Conservation (phyloP, 352 stramenopile species). For the Globisporangium alternatum region DNA sequence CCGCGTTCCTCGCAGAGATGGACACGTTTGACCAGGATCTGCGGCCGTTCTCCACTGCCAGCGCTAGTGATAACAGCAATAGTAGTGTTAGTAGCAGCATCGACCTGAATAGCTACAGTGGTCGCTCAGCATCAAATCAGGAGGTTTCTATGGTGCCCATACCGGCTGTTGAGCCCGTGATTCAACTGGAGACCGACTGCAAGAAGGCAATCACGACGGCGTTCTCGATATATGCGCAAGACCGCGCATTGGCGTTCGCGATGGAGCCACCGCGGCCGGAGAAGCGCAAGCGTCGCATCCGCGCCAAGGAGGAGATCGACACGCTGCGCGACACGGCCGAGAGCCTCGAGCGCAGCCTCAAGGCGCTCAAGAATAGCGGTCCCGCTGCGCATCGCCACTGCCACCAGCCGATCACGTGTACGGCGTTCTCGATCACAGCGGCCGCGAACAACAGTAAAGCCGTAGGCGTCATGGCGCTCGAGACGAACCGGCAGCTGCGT, state of each 20-base stretch:
- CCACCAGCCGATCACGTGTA: background rate
- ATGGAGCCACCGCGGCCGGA: slow-evolving; percentile 6
- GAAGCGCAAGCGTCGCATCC: slow-evolving; percentile 12
- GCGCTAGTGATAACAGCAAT: background rate
- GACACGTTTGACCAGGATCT: slow-evolving; percentile 7
- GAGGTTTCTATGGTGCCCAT: background rate
- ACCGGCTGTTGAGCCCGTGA: background rate
- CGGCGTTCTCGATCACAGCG: background rate
- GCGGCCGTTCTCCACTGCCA: background rate
- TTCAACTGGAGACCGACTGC: background rate
- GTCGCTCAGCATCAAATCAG: background rate
- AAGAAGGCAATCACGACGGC: background rate
- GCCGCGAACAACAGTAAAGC: background rate
- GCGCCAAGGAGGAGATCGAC: slow-evolving; percentile 12
- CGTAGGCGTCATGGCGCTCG: background rate
- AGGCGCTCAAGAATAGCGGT: background rate
- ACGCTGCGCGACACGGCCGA: slow-evolving; percentile 6
- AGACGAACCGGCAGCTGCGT: slow-evolving; percentile 12
- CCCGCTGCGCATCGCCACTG: too few relatives aligned
- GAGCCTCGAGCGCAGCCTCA: slow-evolving; percentile 7
- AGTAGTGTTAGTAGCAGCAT: background rate
- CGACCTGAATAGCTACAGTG: background rate
- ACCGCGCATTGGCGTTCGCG: slow-evolving; percentile 4
- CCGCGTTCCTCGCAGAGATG: slow-evolving; percentile 13
- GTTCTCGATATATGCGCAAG: slow-evolving; percentile 11